Base-by-base conservation (phyloP, 768 basidiomycete genomes). In the Phanerochaete carnosa region DNA sequence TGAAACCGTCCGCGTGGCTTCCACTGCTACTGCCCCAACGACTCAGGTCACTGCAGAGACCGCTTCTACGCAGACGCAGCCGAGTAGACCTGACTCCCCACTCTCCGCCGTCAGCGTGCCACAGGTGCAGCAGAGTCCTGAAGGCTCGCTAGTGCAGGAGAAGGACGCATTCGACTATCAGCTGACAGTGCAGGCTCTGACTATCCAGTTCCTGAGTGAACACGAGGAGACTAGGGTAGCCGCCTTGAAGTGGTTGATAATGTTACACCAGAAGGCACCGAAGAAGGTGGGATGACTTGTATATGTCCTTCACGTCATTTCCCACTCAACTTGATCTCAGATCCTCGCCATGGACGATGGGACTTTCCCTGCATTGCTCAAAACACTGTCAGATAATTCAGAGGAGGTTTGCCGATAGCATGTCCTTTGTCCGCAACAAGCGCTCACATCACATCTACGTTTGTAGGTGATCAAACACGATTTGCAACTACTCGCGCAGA, bases 221-320 rank as follows among this genome's bases (percentile, higher is more conserved):
- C 94, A 92, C 66, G 96, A 97, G 70, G 95, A 98, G 69, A 98
- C 97, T 0, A 79, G 95, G 52, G 93, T 98, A 5, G 94, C 95
- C 28, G 95, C 96, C 2, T 73, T 99, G 66, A 95, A 96, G 74
- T 99, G 97, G 97, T 78, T 99, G 39, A 88, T 97, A 59, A 99
- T 99, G 97, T 76, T 99, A 55, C 97, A 99, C 74, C 92, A 95
- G 72, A 98, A 98, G 69, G 94, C 95, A 13, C 97, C 97, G 0
- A 92, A 89, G 75, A 96, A 96, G 85, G 39, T 43, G 11, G 6
- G 39, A 4, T 19, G 19, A 8, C 16, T 19, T 35, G 33, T n/a
- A 35, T 35, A 35, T 19, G 11, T 8, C 39, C 19, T 19, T 7
- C 39, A 19, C 39, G 95, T 90, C 62, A 49, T 69, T 56, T 19